A percentile compares a stretch with the other conserved stretches of the same genome.
phyloP scores from a whole-genome alignment of 345 rosid species.

The sweet orange (Citrus sinensis) region DVS_A1.0 CM039166.1:15782001-15782500 shows the following conservation, averaged over 20 bases:
- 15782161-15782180: background rate
- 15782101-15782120: slow-evolving; percentile 1
- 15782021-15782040: background rate
- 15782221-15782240: background rate
- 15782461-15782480: slow-evolving; percentile 37
- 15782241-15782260: background rate
- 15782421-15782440: slow-evolving; percentile 45
- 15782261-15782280: background rate
- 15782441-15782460: slow-evolving; percentile 47
- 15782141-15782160: background rate
- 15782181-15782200: background rate
- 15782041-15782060: slow-evolving; percentile 8
- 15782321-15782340: background rate
- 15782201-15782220: background rate
- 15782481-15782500: slow-evolving; percentile 56
- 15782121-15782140: background rate
- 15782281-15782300: no score
- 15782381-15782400: slow-evolving; percentile 4
- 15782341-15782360: background rate
- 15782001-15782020: no score
- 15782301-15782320: no score
- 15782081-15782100: slow-evolving; percentile 5
- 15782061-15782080: background rate
- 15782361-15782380: background rate
- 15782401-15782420: slow-evolving; percentile 42